These are phyloP conservation scores for Tolypocladium endophyticum DNA, from an alignment of 2,329 filamentous ascomycete genomes.

Conservation along the genomic window DNA sequence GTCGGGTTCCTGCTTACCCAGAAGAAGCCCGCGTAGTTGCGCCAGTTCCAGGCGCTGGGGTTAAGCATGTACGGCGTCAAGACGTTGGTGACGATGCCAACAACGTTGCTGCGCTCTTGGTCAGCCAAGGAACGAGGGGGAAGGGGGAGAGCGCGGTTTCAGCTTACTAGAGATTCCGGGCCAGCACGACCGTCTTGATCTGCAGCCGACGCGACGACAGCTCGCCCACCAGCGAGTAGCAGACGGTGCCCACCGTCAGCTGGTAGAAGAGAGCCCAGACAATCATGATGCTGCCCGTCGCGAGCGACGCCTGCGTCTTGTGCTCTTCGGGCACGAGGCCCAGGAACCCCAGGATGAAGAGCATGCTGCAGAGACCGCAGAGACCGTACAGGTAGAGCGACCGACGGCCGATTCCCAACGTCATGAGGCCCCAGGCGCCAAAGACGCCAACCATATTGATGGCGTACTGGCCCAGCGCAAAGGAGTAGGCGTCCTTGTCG, in stretches of 20 bases:
- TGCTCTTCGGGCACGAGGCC: conserved; percentile 58
- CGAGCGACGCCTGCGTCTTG: conserved; percentile 52
- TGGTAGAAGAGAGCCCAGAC: conserved; percentile 77
- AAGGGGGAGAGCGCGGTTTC: not conserved
- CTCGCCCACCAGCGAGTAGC: conserved; percentile 81
- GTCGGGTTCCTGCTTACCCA: conserved; percentile 39
- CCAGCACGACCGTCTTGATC: conserved; percentile 86
- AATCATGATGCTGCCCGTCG: conserved; percentile 79
- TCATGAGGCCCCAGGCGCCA: conserved; percentile 74
- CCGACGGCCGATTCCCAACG: conserved; percentile 61
- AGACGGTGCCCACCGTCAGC: conserved; percentile 77
- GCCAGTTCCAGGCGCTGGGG: conserved; percentile 77
- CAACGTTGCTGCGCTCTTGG: conserved; percentile 50
- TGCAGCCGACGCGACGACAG: conserved; percentile 72
- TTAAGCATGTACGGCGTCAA: conserved; percentile 92
- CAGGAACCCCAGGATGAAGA: conserved; percentile 76
- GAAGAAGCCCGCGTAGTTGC: conserved; percentile 81
- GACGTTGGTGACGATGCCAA: conserved; percentile 71
- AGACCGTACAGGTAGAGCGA: conserved; percentile 68
- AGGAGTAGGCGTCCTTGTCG: conserved; percentile 41
- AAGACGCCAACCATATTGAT: conserved; percentile 75
- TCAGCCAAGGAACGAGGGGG: not conserved
- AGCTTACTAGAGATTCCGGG: conserved; percentile 61
- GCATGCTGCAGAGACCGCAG: conserved; percentile 61
- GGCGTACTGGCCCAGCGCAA: conserved; percentile 53